phyloP scores from a whole-genome alignment of 169 alveolate genomes.

The Babesia bovis region DNA sequence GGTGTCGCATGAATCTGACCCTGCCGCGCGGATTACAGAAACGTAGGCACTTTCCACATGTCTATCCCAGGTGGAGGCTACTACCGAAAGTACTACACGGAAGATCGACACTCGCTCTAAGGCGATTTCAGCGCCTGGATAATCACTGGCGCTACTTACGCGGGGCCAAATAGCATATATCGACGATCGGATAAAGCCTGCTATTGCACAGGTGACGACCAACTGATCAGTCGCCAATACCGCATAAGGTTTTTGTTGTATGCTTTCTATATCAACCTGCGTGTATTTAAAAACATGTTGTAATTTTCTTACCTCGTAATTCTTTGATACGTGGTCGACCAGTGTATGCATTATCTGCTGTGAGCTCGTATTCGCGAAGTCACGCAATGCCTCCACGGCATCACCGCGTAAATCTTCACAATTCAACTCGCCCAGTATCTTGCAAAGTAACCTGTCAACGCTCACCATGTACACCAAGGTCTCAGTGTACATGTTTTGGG shows the following conservation, averaged over 20 bases:
- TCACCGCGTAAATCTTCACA: not conserved
- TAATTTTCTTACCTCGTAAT: conserved; percentile 13
- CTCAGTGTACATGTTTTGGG: conserved; percentile 49
- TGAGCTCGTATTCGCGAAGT: conserved; percentile 6
- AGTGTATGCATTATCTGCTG: not conserved
- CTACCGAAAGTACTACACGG: not conserved
- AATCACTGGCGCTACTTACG: not conserved
- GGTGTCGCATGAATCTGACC: not conserved
- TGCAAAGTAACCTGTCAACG: conserved; percentile 39
- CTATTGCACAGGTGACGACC: conserved; percentile 26
- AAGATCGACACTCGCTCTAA: conserved; percentile 3
- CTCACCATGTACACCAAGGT: conserved; percentile 24
- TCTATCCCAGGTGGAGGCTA: not conserved
- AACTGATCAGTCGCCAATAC: conserved; percentile 24
- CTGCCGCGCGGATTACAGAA: not conserved
- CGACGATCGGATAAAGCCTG: conserved; percentile 32
- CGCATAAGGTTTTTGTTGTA: not conserved
- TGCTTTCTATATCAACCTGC: not conserved
- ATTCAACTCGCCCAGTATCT: not conserved
- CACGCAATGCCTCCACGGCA: not conserved
- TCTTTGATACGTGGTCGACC: not conserved
- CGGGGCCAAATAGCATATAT: conserved; percentile 11
- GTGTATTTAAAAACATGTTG: not conserved
- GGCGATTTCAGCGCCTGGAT: not conserved
- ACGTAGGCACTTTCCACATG: not conserved